These are phyloP conservation scores for Tylopilus plumbeoviolaceoides DNA, from an alignment of 768 basidiomycete genomes.

Conservation along the genomic window DNA sequence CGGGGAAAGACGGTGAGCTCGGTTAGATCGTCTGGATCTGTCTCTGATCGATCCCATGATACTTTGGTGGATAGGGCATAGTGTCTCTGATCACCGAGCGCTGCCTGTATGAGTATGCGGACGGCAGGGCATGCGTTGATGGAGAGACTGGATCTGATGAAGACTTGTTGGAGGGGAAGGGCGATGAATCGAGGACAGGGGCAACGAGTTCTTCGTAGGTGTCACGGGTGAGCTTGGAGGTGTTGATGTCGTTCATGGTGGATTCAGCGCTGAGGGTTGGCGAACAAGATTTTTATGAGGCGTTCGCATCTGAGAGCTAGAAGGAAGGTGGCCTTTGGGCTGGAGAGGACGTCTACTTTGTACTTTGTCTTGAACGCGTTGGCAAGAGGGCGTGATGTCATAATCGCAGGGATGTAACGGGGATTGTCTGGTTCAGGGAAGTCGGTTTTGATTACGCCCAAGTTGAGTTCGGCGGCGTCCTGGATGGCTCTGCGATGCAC, in stretches of 20 bases:
- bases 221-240: slow-evolving; percentile 82
- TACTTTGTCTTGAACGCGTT: no score
- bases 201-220: slow-evolving; percentile 77
- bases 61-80: slow-evolving; percentile 85
- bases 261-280: slow-evolving; percentile 95
- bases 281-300: slow-evolving; percentile 94
- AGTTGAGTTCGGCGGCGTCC: slow-evolving; percentile 92
- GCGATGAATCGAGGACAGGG: slow-evolving; percentile 71
- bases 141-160: slow-evolving; percentile 74
- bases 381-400: slow-evolving; percentile 84
- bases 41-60: no score
- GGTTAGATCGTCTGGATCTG: slow-evolving; percentile 84
- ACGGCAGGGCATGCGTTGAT: slow-evolving; percentile 88
- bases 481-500: slow-evolving; percentile 85
- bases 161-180: slow-evolving; percentile 70
- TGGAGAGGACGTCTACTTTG: no score
- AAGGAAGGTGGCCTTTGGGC: no score
- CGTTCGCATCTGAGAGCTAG: slow-evolving; percentile 89
- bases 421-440: slow-evolving; percentile 82
- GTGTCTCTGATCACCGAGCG: slow-evolving; percentile 83
- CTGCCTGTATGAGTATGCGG: slow-evolving; percentile 78
- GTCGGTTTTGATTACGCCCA: slow-evolving; percentile 98
- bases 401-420: slow-evolving; percentile 88
- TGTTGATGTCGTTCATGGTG: slow-evolving; percentile 94
- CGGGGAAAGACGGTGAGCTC: slow-evolving; percentile 88